These are phyloP conservation scores for Solidago caesia DNA, from an alignment of 129 eudicot genomes.

Conservation along the genomic window DNA sequence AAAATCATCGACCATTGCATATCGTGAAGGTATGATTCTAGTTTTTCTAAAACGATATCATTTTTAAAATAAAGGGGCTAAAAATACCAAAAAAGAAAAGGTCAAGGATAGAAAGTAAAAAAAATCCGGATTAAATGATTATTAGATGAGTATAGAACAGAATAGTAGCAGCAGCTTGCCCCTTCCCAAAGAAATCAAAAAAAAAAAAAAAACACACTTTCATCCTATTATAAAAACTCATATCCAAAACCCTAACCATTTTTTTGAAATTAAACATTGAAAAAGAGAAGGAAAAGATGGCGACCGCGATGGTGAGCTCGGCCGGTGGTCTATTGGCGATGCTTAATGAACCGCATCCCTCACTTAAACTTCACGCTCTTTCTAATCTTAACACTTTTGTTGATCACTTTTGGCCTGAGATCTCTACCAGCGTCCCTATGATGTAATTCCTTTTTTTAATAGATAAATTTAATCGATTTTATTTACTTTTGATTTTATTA, in stretches of 20 bases:
- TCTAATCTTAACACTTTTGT: constrained; percentile 68
- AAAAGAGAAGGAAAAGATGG: constrained; percentile 28
- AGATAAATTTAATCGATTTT: no score
- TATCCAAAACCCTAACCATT: constrained; percentile 27
- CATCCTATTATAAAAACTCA: constrained; percentile 6
- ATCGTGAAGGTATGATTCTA: no score
- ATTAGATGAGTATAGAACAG: neutral
- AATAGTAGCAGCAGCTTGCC: constrained; percentile 31
- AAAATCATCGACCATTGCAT: no score
- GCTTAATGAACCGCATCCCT: constrained; percentile 76
- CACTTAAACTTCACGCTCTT: constrained; percentile 79
- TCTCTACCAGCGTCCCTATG: constrained; percentile 78
- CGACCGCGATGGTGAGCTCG: constrained; percentile 84
- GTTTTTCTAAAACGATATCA: no score
- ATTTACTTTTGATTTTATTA: no score
- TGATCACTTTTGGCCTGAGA: constrained; percentile 92
- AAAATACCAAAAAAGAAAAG: no score
- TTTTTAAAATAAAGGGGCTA: no score
- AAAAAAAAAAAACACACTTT: neutral
- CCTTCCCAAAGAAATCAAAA: constrained; percentile 46
- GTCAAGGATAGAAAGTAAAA: no score
- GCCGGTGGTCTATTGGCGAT: constrained; percentile 87
- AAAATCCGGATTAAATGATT: no score
- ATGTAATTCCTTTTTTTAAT: constrained; percentile 31
- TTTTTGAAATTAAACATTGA: neutral